Evolutionary conservation across 345 rosid genomes (phyloP).

Genomic region (Gossypium turneri): DNA sequence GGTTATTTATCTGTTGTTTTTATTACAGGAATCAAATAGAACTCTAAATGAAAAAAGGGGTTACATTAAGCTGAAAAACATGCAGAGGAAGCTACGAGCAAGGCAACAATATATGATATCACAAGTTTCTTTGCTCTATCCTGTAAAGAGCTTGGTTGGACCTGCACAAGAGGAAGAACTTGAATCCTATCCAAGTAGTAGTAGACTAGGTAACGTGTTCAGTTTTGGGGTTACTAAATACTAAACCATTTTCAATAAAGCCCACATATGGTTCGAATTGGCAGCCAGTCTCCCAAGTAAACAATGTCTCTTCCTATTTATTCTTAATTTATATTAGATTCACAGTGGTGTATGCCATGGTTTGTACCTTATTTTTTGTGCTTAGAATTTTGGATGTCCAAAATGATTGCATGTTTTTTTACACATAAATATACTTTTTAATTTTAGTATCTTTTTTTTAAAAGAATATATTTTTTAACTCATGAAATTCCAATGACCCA

Average conservation of each 20-base stretch:
- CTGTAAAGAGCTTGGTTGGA: slow-evolving; percentile 67
- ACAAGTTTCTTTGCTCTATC: slow-evolving; percentile 79
- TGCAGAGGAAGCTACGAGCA: slow-evolving; percentile 68
- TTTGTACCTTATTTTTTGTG: neutral
- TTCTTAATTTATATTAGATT: neutral
- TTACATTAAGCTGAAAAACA: slow-evolving; percentile 44
- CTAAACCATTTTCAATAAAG: neutral
- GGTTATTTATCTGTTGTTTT: neutral
- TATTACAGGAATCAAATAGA: slow-evolving; percentile 47
- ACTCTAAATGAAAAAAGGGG: slow-evolving; percentile 63
- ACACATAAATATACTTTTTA: too few relatives aligned
- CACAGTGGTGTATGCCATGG: neutral
- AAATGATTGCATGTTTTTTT: neutral
- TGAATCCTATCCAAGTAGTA: slow-evolving; percentile 73
- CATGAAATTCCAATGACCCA: too few relatives aligned
- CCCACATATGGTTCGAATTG: neutral
- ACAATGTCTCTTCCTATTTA: neutral
- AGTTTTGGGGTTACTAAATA: neutral
- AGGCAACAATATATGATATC: slow-evolving; percentile 86
- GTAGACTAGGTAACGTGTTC: slow-evolving; percentile 55
- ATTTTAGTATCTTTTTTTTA: too few relatives aligned
- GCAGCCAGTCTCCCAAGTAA: neutral
- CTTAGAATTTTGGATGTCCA: neutral
- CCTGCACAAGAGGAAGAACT: slow-evolving; percentile 89
- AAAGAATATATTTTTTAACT: too few relatives aligned